Percentiles rank a stretch among this genome's conserved stretches.
phyloP scores from a whole-genome alignment of 306 rosid species.

The Mimosa pudica region DNA sequence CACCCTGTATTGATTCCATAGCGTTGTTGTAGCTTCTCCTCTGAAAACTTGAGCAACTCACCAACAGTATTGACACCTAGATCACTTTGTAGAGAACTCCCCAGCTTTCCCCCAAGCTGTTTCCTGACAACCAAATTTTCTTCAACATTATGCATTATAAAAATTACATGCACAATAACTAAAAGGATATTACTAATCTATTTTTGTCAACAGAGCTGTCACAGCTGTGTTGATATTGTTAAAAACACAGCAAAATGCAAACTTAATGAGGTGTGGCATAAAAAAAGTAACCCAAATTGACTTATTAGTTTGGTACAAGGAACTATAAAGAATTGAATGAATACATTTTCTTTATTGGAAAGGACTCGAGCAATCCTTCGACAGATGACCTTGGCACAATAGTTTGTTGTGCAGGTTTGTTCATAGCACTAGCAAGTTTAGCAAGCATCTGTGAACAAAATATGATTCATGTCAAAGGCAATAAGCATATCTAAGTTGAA shows the following conservation, averaged over 20 bases:
- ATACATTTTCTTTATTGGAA: slow-evolving; percentile 95
- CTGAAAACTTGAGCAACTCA: slow-evolving; percentile 80
- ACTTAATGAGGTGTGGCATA: neutral
- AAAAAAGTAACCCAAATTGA: neutral
- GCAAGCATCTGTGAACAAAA: slow-evolving; percentile 80
- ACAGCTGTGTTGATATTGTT: slow-evolving; percentile 16
- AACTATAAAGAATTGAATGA: slow-evolving; percentile 29
- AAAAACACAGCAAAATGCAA: slow-evolving; percentile 36
- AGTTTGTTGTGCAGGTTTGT: slow-evolving; percentile 98
- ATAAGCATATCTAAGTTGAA: slow-evolving; percentile 6
- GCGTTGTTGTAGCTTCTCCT: slow-evolving; percentile 77
- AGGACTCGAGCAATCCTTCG: slow-evolving; percentile 72
- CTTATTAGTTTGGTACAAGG: neutral
- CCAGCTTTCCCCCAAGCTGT: slow-evolving; percentile 98
- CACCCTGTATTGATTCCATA: slow-evolving; percentile 95
- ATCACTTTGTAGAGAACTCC: slow-evolving; percentile 81
- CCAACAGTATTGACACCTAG: slow-evolving; percentile 82
- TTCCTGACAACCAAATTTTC: slow-evolving; percentile 63
- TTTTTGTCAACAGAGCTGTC: slow-evolving; percentile 12
- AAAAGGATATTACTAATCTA: neutral
- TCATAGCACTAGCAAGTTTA: slow-evolving; percentile 91
- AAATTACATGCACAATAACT: neutral
- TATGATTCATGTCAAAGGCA: slow-evolving; percentile 11
- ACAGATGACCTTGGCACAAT: slow-evolving; percentile 86
- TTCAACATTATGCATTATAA: slow-evolving; percentile 23